These are phyloP conservation scores for Haplosporangium gracile DNA, from an alignment of 192 early-diverging fungal genomes.

Conservation along the genomic window DNA sequence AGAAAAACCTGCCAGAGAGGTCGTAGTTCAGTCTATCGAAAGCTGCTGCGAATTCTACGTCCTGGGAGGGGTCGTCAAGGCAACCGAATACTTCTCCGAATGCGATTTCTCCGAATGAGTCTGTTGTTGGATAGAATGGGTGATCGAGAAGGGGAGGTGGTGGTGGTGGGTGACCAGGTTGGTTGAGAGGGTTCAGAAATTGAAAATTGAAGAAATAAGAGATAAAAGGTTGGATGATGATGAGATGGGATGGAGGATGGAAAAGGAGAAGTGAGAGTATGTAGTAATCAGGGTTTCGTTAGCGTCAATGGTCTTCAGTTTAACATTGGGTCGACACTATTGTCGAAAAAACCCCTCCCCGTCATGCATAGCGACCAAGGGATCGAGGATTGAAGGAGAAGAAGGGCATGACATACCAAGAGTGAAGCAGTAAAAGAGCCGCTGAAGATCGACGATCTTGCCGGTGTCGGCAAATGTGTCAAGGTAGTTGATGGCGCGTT, in stretches of 20 bases:
- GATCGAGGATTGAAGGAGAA: neutral
- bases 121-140: neutral
- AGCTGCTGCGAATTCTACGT: slow-evolving; percentile 59
- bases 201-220: neutral
- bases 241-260: neutral
- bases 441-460: slow-evolving; percentile 54
- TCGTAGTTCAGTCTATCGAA: slow-evolving; percentile 64
- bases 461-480: slow-evolving; percentile 25
- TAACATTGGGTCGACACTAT: neutral
- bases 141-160: neutral
- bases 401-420: slow-evolving; percentile 14
- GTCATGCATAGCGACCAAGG: neutral
- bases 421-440: slow-evolving; percentile 61
- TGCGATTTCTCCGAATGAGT: slow-evolving; percentile 50
- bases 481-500: slow-evolving; percentile 27
- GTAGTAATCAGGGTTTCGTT: neutral
- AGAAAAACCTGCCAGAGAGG: slow-evolving; percentile 20
- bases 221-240: too few relatives aligned
- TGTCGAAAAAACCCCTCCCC: neutral
- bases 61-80: slow-evolving; percentile 25
- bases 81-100: slow-evolving; percentile 50
- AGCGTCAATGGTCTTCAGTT: neutral
- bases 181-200: neutral
- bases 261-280: neutral
- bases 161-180: neutral